Evolutionary conservation across 2,329 filamentous ascomycete species (phyloP).

Genomic region (Diaporthe aspalathi): DNA sequence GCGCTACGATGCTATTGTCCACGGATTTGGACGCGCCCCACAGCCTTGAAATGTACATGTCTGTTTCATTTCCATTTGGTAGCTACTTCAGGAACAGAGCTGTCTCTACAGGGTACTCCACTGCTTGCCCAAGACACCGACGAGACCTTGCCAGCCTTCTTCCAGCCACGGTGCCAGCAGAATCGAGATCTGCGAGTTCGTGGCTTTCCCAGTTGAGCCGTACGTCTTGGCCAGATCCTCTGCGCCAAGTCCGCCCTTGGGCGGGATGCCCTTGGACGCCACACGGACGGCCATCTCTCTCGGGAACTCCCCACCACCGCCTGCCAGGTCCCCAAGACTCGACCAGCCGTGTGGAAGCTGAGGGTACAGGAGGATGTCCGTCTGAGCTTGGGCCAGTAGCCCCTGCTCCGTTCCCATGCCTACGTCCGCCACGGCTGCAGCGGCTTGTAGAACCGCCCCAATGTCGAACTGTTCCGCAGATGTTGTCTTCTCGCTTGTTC

Average conservation of each 20-base stretch:
- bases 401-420: conserved; percentile 61
- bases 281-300: conserved; percentile 85
- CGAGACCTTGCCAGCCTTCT: conserved; percentile 73
- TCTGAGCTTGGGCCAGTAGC: conserved; percentile 74
- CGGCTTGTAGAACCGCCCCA: conserved; percentile 79
- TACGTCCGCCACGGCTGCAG: conserved; percentile 70
- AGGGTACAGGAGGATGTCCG: conserved; percentile 84
- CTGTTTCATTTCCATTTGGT: not conserved
- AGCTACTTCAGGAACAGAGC: no score
- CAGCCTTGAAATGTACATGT: not conserved
- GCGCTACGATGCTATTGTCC: no score
- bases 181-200: conserved; percentile 81
- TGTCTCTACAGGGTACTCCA: not conserved
- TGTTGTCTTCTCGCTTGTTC: conserved; percentile 73
- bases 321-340: conserved; percentile 72
- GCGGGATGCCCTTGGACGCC: conserved; percentile 80
- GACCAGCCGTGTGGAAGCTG: conserved; percentile 85
- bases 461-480: conserved; percentile 75
- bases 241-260: conserved; percentile 74
- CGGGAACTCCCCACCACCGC: conserved; percentile 59
- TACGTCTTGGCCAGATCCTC: conserved; percentile 78
- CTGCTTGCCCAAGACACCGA: conserved; percentile 47
- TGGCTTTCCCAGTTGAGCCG: conserved; percentile 76
- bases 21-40: not conserved
- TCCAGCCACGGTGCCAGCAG: conserved; percentile 84